Base-by-base conservation (phyloP, 768 basidiomycete genomes). In the Hygrophorus russula region DNA sequence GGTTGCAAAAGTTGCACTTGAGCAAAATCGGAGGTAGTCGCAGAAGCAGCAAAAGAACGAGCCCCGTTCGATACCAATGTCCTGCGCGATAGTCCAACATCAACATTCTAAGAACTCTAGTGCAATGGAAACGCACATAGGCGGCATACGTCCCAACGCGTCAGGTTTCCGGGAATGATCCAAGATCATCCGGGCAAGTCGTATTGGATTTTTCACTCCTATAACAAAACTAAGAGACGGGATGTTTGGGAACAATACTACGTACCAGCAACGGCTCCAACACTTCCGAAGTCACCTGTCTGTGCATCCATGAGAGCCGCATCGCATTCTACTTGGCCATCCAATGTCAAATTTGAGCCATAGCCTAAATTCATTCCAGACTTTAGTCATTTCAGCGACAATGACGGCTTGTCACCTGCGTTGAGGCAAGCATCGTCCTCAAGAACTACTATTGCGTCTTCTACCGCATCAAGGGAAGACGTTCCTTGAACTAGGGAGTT, bases 301-400 rank as follows among this genome's bases (percentile, higher is more conserved):
- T 19, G 35, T 2, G 58, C 59, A 17, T 73, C 71, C 78, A 86
- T 84, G 44, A 89, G 64, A 10, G 82, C 71, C 6, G 87, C 86
- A 51, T 90, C 87, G 51, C 87, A 89, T 61, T 90, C 87, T 13
- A 88, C 85, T 2, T 63, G 64, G 11, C 88, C 85, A n/a, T 73
- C 66, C 2, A 80, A 49, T 0, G 83, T 87, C 36, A 90, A 63
- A 56, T 89, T 90, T 1, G 87, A 85, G 3, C 88, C 86, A 47
- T 71, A 76, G 1, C 86, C 84, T 80, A 47, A 24, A 24, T 24
- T 3, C 24, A 24, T 24, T 24, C 41, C 29, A 30, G 36, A 30
- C 19, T 24, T 14, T 15, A 33, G 33, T 19, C 15, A 49, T 15
- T 20, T 15, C 6, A 37, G 19, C 18, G 34, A 37, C 42, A 4